These are phyloP conservation scores for Kwoniella sp. DNA, from an alignment of 768 basidiomycete genomes.

Conservation along the genomic window DNA sequence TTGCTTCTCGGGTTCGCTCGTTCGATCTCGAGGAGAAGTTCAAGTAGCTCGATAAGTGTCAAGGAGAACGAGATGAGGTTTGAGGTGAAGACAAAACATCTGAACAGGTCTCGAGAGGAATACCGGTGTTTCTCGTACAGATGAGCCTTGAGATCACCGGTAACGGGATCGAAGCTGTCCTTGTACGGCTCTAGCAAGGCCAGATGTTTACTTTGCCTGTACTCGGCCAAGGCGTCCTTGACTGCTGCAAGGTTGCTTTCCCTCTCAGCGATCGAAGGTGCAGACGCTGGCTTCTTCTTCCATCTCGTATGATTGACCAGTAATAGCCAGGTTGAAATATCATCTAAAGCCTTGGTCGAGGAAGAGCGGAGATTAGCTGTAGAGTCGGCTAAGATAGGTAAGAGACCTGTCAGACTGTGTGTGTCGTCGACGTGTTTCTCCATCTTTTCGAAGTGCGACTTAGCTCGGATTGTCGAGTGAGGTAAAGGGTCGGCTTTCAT, in stretches of 20 bases:
- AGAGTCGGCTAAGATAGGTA: slow-evolving; percentile 48
- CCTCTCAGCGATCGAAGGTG: slow-evolving; percentile 24
- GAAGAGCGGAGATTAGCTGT: slow-evolving; percentile 43
- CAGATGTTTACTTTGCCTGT: slow-evolving; percentile 52
- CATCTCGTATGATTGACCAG: slow-evolving; percentile 49
- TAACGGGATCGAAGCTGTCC: slow-evolving; percentile 53
- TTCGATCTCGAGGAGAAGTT: slow-evolving; percentile 57
- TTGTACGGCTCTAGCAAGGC: slow-evolving; percentile 60
- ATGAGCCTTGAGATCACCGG: slow-evolving; percentile 32
- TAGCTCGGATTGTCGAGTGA: slow-evolving; percentile 12
- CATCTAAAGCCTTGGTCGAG: slow-evolving; percentile 34
- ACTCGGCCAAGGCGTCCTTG: slow-evolving; percentile 27
- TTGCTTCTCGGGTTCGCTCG: slow-evolving; percentile 57
- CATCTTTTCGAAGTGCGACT: slow-evolving; percentile 13
- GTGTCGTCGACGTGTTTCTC: slow-evolving; percentile 32
- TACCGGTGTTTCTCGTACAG: slow-evolving; percentile 20
- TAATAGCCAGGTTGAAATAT: slow-evolving; percentile 49
- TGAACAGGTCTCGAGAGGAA: slow-evolving; percentile 58
- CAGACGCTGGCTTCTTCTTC: slow-evolving; percentile 27
- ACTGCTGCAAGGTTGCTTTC: slow-evolving; percentile 36
- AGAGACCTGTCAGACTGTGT: slow-evolving; percentile 41
- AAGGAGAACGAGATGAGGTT: slow-evolving; percentile 58
- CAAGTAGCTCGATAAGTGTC: slow-evolving; percentile 56
- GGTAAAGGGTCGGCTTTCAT: slow-evolving; percentile 10
- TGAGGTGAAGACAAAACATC: slow-evolving; percentile 62